Conservation (phyloP, 257 asterid species). For the Petrea volubilis region DNA sequence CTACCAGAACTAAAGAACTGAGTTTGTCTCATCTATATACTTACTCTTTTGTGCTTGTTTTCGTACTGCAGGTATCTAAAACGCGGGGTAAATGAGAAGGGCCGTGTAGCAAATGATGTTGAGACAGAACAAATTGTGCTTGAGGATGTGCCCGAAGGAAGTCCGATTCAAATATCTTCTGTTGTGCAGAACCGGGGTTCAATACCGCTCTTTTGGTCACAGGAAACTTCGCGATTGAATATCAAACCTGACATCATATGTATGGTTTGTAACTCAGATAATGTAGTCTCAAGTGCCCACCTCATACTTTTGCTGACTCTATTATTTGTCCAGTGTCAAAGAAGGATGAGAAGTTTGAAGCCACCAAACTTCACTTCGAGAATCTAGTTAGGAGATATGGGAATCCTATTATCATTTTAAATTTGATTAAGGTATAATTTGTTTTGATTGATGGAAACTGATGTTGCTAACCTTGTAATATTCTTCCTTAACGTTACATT, state of each 20-base stretch:
- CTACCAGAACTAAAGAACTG: background rate
- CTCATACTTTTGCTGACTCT: constrained; percentile 21
- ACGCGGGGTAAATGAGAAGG: constrained; percentile 94
- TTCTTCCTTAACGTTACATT: constrained; percentile 15
- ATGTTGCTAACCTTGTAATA: constrained; percentile 2
- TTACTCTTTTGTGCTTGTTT: constrained; percentile 17
- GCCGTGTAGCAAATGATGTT: constrained; percentile 95
- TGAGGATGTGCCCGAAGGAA: constrained; percentile 62
- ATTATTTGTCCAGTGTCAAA: constrained; percentile 59
- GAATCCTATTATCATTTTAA: constrained; percentile 85
- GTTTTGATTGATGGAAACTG: background rate
- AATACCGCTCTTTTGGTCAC: constrained; percentile 98
- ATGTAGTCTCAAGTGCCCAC: constrained; percentile 8
- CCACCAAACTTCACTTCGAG: constrained; percentile 91
- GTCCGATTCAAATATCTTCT: constrained; percentile 64
- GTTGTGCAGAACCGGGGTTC: constrained; percentile 94
- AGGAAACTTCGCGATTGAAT: constrained; percentile 82
- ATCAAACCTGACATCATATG: constrained; percentile 87
- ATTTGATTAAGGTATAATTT: constrained; percentile 79
- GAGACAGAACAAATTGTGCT: constrained; percentile 95
- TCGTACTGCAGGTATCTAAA: constrained; percentile 61
- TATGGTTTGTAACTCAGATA: constrained; percentile 36
- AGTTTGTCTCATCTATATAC: background rate
- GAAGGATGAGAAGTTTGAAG: constrained; percentile 73
- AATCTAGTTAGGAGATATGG: constrained; percentile 90